Conservation (phyloP, 2,329 filamentous ascomycete genomes). For the Colletotrichum kahawae region DNA sequence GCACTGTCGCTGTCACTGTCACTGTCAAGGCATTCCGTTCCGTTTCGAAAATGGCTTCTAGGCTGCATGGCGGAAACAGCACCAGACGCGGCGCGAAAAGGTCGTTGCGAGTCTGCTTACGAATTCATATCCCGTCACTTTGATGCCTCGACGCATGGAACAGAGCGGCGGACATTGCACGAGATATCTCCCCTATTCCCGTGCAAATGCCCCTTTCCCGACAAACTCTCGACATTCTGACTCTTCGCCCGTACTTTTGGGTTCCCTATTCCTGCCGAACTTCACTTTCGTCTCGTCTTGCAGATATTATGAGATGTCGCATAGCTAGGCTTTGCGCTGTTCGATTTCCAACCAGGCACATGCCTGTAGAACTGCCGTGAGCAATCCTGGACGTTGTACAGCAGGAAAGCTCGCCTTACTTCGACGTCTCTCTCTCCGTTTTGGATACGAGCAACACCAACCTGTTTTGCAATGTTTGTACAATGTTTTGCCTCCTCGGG, state of each 20-base stretch:
- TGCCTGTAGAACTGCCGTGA: neutral
- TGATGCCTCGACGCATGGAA: neutral
- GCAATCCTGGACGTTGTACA: neutral
- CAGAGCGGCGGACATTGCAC: neutral
- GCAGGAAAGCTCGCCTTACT: neutral
- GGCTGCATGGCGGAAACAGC: neutral
- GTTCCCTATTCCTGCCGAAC: neutral
- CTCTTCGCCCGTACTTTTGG: neutral
- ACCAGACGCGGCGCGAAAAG: neutral
- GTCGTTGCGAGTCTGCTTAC: neutral
- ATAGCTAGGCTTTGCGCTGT: neutral
- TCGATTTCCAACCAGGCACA: neutral
- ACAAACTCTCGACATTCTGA: neutral
- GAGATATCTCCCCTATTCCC: neutral
- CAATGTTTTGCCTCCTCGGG: neutral
- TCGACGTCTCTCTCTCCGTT: neutral
- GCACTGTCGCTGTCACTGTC: neutral
- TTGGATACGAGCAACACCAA: neutral
- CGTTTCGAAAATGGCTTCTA: neutral
- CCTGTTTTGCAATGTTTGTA: neutral
- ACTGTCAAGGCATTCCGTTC: neutral
- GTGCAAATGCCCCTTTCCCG: neutral
- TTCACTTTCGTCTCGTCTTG: neutral
- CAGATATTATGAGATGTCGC: neutral
- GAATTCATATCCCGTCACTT: neutral